Conservation (phyloP, 2,329 filamentous ascomycete species). For the Capronia coronata region DNA sequence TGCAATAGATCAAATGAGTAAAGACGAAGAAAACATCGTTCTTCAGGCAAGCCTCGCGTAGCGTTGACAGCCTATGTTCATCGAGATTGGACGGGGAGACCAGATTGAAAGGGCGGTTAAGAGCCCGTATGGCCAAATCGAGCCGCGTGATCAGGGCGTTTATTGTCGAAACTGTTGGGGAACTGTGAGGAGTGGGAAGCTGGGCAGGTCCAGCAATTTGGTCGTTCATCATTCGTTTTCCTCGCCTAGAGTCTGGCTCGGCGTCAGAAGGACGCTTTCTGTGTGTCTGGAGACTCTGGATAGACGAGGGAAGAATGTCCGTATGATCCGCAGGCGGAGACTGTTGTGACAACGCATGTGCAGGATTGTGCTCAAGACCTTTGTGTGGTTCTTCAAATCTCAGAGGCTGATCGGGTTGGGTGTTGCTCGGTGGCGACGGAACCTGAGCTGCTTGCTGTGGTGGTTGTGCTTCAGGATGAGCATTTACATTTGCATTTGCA, state of each 20-base stretch:
- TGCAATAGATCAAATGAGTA: constrained; percentile 13
- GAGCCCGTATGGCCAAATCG: constrained; percentile 1
- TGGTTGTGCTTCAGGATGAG: not conserved
- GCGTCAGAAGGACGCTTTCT: constrained; percentile 2
- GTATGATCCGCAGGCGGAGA: not conserved
- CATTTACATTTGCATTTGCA: not conserved
- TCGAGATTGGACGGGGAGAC: not conserved
- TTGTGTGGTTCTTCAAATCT: not conserved
- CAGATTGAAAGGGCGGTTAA: not conserved
- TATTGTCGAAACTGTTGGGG: not conserved
- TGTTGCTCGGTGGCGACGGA: not conserved
- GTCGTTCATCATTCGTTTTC: not conserved
- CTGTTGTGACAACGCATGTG: not conserved
- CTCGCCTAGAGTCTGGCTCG: not conserved
- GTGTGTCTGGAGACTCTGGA: not conserved
- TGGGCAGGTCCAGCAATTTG: not conserved
- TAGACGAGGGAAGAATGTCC: not conserved
- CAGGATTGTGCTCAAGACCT: not conserved
- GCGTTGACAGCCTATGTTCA: constrained; percentile 31
- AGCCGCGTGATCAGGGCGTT: constrained; percentile 1
- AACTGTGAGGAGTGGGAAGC: constrained; percentile 15
- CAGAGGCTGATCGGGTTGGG: not conserved
- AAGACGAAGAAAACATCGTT: constrained; percentile 59
- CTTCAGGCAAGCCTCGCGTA: constrained; percentile 50
- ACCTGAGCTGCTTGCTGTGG: not conserved